A percentile compares a stretch with the other conserved stretches of the same genome.
These are phyloP conservation scores for Parietaria judaica DNA, from an alignment of 306 rosid genomes.

Conservation along the genomic window DNA sequence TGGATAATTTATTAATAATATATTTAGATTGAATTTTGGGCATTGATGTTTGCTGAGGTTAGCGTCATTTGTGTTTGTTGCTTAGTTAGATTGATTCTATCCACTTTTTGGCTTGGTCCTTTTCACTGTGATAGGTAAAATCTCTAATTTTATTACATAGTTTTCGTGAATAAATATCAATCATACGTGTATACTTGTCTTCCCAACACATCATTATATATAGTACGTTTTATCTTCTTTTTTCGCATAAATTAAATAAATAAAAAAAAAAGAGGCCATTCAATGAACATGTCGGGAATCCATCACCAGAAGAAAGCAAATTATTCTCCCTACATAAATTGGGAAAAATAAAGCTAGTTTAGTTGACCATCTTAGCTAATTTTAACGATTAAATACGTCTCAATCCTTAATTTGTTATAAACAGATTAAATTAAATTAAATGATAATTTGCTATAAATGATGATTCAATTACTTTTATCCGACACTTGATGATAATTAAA, in stretches of 20 bases:
- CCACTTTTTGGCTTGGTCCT: neutral
- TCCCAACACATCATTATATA: neutral
- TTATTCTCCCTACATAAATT: neutral
- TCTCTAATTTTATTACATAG: too few species aligned
- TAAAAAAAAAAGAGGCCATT: neutral
- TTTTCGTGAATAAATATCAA: neutral
- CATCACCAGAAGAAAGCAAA: neutral
- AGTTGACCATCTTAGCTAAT: too few species aligned
- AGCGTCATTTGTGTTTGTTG: conserved; percentile 5
- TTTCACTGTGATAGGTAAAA: conserved; percentile 5
- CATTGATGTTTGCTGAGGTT: conserved; percentile 4
- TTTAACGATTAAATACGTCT: too few species aligned
- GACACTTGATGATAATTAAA: too few species aligned
- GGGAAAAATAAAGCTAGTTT: neutral
- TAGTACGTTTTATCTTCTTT: too few species aligned
- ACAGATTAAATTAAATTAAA: too few species aligned
- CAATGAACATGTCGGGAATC: neutral
- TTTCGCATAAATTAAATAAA: neutral
- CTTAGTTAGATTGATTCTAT: conserved; percentile 1
- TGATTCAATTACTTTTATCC: too few species aligned
- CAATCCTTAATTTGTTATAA: too few species aligned
- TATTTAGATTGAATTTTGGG: neutral
- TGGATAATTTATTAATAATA: neutral
- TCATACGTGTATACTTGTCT: neutral
- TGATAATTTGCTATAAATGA: too few species aligned